Base-by-base conservation (phyloP, 2,329 filamentous ascomycete genomes). In the Dactylellina cionopaga region DNA sequence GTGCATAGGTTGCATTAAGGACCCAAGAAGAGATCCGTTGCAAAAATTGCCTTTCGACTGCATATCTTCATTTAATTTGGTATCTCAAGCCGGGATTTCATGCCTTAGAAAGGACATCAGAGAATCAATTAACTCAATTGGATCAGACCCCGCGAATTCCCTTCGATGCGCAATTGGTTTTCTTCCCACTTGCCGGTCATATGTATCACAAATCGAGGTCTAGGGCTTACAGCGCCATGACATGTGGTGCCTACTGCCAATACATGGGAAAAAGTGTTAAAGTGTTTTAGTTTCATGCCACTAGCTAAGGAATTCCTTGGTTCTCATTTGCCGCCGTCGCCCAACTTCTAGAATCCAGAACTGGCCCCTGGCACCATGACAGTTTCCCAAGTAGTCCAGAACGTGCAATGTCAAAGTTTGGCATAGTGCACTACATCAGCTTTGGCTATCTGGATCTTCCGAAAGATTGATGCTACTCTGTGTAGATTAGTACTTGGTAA, bases 41-140 rank as follows among this genome's bases (percentile, higher is more conserved):
- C 13, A 43, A n/a, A n/a, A n/a, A n/a, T n/a, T n/a, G n/a, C n/a
- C n/a, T n/a, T 15, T 29, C 17, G 10, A n/a, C n/a, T 13, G 63
- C 44, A 37, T 35, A 68, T 68, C 51, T 43, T 41, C 22, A 39
- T 43, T 68, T 22, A n/a, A 68, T 59, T 27, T 24, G 44, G 43
- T 31, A 58, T 44, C 25, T 25, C 11, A 68, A 68, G 24, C 31
- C 52, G 52, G 52, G 52, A 35, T 19, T 33, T 44, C 11, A 22
- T 43, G 11, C 51, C 22, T 55, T 13, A 15, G 17, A 27, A 4
- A 37, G 11, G 17, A 9, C 27, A 29, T 24, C 33, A n/a, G n/a
- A n/a, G n/a, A n/a, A n/a, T n/a, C n/a, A n/a, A n/a, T n/a, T n/a
- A n/a, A n/a, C n/a, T n/a, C n/a, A n/a, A n/a, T n/a, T n/a, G n/a